Evolutionary conservation across 2,329 filamentous ascomycete species (phyloP).

Genomic region (Fusarium tricinctum): DNA sequence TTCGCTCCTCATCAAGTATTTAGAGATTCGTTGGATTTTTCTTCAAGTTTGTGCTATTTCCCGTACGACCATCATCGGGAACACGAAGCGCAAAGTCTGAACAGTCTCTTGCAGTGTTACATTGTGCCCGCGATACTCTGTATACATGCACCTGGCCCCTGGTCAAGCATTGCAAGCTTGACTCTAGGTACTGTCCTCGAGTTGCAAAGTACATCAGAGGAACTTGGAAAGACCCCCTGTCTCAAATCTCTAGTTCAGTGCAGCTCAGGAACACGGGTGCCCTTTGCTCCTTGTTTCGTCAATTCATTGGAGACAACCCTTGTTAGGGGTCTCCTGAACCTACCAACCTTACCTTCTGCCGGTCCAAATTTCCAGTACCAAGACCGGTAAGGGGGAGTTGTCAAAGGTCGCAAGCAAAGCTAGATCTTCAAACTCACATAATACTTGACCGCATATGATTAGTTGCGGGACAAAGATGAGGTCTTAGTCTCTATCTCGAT

Average conservation of each 20-base stretch:
- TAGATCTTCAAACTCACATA: conserved; percentile 9
- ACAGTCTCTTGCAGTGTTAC: conserved; percentile 2
- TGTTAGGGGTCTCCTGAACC: conserved; percentile 45
- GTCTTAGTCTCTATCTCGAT: background rate
- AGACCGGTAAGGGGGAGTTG: conserved; percentile 22
- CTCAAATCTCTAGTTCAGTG: conserved; percentile 26
- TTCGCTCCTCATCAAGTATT: conserved; percentile 8
- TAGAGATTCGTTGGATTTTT: background rate
- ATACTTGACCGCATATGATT: background rate
- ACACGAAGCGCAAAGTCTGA: background rate
- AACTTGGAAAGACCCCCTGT: conserved; percentile 26
- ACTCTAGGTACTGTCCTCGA: conserved; percentile 3
- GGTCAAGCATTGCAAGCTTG: background rate
- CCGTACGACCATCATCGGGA: conserved; percentile 7
- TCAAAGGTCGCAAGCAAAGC: conserved; percentile 10
- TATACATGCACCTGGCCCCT: background rate
- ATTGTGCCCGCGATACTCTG: conserved; percentile 5
- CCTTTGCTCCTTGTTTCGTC: conserved; percentile 43
- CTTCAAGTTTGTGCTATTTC: conserved; percentile 20
- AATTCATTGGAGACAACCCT: conserved; percentile 37
- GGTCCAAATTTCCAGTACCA: conserved; percentile 50
- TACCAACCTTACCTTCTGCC: conserved; percentile 44
- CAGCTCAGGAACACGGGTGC: conserved; percentile 32
- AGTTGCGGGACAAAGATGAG: background rate
- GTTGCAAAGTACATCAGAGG: conserved; percentile 23